These are phyloP conservation scores for Cadophora luteo-olivacea DNA, from an alignment of 2,329 filamentous ascomycete species.

Conservation along the genomic window DNA sequence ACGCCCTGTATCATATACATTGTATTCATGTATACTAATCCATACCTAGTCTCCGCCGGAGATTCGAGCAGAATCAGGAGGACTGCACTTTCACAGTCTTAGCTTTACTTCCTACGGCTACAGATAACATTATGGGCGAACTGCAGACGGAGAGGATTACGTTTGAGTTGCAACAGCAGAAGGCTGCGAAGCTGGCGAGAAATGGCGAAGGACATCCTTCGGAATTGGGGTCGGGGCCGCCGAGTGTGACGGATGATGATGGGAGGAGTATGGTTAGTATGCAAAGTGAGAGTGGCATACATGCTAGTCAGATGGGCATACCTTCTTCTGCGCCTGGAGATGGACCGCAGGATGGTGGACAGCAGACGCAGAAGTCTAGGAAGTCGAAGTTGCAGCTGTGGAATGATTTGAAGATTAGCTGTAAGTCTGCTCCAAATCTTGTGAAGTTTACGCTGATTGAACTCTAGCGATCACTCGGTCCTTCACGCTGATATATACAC, in stretches of 20 bases:
- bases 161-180: constrained; percentile 92
- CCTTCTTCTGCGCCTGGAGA: constrained; percentile 54
- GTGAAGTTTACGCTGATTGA: constrained; percentile 17
- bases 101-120: constrained; percentile 90
- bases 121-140: constrained; percentile 84
- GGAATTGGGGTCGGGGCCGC: constrained; percentile 48
- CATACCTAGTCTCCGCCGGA: constrained; percentile 76
- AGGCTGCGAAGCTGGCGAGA: constrained; percentile 72
- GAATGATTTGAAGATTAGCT: constrained; percentile 96
- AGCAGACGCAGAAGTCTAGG: constrained; percentile 57
- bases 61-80: constrained; percentile 98
- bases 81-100: constrained; percentile 98
- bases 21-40: constrained; percentile 26
- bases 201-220: constrained; percentile 56
- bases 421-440: constrained; percentile 56
- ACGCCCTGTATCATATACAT: neutral
- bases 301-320: constrained; percentile 77
- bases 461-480: constrained; percentile 81
- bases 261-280: constrained; percentile 76
- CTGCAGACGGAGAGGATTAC: constrained; percentile 93
- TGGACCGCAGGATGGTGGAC: constrained; percentile 51
- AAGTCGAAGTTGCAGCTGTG: constrained; percentile 93
- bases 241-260: constrained; percentile 84
- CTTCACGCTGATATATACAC: constrained; percentile 90
- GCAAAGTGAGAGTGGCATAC: constrained; percentile 82